Evolutionary conservation across 495 filamentous ascomycete species (phyloP), one percentile per base, ranked within the genome.

Genomic region (Pyronema domesticum): DNA sequence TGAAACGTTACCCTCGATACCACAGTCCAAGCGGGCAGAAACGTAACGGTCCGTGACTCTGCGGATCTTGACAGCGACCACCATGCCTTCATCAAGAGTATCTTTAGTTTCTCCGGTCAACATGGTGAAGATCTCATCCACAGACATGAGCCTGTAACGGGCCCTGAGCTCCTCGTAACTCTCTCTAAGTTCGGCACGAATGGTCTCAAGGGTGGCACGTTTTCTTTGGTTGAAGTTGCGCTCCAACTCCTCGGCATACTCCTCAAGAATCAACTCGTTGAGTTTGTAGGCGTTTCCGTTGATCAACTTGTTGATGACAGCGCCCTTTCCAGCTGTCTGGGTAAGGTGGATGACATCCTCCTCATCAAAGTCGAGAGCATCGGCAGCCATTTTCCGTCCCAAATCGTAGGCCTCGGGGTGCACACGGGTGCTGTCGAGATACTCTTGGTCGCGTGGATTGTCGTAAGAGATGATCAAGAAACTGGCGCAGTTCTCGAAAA

Each of bases 341-440:
- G 80, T 81, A 68, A 96, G 89, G 0, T 84, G 87, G 68, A 94
- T 89, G 67, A 96, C 84, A 65, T 98, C 91, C 69, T 98, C 91
- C 67, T 98, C 91, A 61, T 98, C 93, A 59, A 95, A 69, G 65
- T 94, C 89, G 44, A 96, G 71, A 42, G 91, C 93, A 73, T 98
- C 91, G 11, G 93, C 91, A 18, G 91, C 93, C 81, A 96, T 95
- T 68, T 98, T 98, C 51, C 89, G 81, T 15, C 86, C 91, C 43
- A 98, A 76, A 50, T 98, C 91, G 66, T 98, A 98, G 65, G 96
- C 91, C 74, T 96, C 91, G 6, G 91, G 91, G 64, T 98, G 91
- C 13, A 96, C 85, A 67, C 91, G 79, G 30, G 91, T 96, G 65
- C 93, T 94, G 67, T 98, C 91, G 6, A 98, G 75, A 33, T 91